Evolutionary conservation across 257 asterid genomes (phyloP).

Genomic region (Solanum paucissectum): DNA sequence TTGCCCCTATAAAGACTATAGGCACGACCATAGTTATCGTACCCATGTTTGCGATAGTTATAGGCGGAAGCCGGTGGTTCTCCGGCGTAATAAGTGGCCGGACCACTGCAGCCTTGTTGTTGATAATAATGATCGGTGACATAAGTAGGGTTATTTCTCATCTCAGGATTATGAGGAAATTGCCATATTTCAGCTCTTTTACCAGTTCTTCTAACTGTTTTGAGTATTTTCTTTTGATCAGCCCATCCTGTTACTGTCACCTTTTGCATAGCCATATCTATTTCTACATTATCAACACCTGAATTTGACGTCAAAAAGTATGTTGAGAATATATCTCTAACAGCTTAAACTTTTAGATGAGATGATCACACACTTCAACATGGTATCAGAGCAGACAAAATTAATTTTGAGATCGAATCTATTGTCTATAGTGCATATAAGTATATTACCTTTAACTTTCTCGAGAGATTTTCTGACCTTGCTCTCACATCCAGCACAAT

Average conservation of each 20-base stretch:
- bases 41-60: constrained; percentile 77
- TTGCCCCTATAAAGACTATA: neutral
- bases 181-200: constrained; percentile 71
- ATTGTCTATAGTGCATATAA: neutral
- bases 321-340: no score
- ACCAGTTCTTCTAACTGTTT: constrained; percentile 49
- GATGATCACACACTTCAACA: no score
- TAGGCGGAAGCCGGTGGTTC: constrained; percentile 42
- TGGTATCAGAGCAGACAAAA: neutral
- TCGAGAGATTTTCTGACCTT: constrained; percentile 52
- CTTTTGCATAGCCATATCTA: constrained; percentile 65
- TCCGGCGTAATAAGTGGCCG: constrained; percentile 21
- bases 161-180: constrained; percentile 40
- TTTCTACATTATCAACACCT: constrained; percentile 70
- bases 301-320: neutral
- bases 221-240: constrained; percentile 57
- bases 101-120: constrained; percentile 28
- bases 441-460: constrained; percentile 33
- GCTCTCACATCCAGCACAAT: constrained; percentile 64
- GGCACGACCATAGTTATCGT: constrained; percentile 16
- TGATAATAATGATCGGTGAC: constrained; percentile 18
- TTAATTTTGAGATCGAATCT: neutral
- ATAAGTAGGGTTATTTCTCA: constrained; percentile 27
- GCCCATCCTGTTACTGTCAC: constrained; percentile 66
- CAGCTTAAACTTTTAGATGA: no score